Evolutionary conservation across 148 eudicot species (phyloP).

Genomic region (Simmondsia chinensis): DNA sequence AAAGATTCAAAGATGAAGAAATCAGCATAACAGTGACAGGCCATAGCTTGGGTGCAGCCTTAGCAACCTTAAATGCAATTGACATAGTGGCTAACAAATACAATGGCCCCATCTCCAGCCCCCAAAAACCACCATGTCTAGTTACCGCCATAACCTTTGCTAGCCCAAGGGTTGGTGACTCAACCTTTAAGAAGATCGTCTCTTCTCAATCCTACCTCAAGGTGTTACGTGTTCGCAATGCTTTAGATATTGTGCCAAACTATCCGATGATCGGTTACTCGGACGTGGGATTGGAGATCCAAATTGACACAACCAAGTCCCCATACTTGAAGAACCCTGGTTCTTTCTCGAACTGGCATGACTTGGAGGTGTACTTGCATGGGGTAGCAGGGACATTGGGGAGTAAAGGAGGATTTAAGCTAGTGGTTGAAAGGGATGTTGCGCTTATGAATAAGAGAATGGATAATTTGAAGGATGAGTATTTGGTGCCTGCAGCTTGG

Average conservation of each 20-base stretch:
- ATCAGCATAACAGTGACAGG: conserved; percentile 54
- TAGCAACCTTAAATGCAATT: conserved; percentile 50
- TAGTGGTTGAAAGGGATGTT: conserved; percentile 48
- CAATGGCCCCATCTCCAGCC: conserved; percentile 19
- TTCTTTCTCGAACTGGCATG: conserved; percentile 38
- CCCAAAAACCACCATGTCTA: conserved; percentile 19
- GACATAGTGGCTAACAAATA: conserved; percentile 48
- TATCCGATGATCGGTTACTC: conserved; percentile 46
- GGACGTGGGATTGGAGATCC: conserved; percentile 48
- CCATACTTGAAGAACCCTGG: conserved; percentile 49
- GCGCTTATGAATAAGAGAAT: conserved; percentile 39
- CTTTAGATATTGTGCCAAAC: conserved; percentile 35
- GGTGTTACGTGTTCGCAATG: conserved; percentile 31
- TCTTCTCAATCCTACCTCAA: conserved; percentile 14
- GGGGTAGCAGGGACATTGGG: conserved; percentile 66
- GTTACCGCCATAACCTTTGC: conserved; percentile 58
- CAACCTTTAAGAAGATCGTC: conserved; percentile 25
- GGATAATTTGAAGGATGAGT: conserved; percentile 44
- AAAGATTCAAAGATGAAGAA: conserved; percentile 47
- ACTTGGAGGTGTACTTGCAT: conserved; percentile 54
- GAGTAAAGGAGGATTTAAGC: conserved; percentile 26
- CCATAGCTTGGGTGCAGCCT: conserved; percentile 57
- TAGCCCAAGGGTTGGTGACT: conserved; percentile 61
- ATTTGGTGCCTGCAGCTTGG: conserved; percentile 39
- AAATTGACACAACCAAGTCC: conserved; percentile 46